Percentiles rank a stretch among this genome's conserved stretches.
These are phyloP conservation scores for Scheffersomyces stipitis DNA, from an alignment of 805 yeast genomes.

Conservation along the genomic window DNA sequence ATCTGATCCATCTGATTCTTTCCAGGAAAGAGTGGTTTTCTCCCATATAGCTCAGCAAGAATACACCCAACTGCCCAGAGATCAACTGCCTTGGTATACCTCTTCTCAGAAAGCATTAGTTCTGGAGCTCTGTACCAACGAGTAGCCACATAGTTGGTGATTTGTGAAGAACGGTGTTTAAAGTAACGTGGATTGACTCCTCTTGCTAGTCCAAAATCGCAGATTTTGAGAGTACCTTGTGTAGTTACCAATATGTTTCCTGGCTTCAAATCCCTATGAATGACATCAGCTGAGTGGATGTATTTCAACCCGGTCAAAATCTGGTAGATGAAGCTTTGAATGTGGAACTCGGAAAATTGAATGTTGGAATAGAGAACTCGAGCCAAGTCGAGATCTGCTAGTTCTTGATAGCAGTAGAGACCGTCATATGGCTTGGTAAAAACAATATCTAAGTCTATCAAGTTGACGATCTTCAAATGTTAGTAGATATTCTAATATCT, in stretches of 20 bases:
- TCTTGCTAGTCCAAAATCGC: conserved; percentile 93
- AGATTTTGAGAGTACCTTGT: conserved; percentile 76
- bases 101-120: conserved; percentile 58
- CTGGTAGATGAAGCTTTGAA: conserved; percentile 74
- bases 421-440: conserved; percentile 73
- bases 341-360: conserved; percentile 81
- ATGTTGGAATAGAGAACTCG: conserved; percentile 75
- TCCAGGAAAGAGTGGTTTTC: conserved; percentile 81
- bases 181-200: conserved; percentile 49
- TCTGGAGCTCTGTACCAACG: conserved; percentile 97
- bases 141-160: conserved; percentile 88
- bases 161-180: conserved; percentile 41
- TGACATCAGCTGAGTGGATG: conserved; percentile 88
- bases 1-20: conserved; percentile 70
- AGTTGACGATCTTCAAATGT: conserved; percentile 53
- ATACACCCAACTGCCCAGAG: conserved; percentile 96
- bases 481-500: conserved; percentile 10
- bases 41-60: conserved; percentile 76
- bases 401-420: conserved; percentile 83
- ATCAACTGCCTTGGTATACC: conserved; percentile 70
- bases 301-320: conserved; percentile 83
- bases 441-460: conserved; percentile 74
- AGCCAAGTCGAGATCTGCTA: conserved; percentile 78
- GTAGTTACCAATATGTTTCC: conserved; percentile 79
- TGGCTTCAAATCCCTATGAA: conserved; percentile 91